Evolutionary conservation across 1,139 yeast genomes (phyloP).

Genomic region (Pichia sp.): DNA sequence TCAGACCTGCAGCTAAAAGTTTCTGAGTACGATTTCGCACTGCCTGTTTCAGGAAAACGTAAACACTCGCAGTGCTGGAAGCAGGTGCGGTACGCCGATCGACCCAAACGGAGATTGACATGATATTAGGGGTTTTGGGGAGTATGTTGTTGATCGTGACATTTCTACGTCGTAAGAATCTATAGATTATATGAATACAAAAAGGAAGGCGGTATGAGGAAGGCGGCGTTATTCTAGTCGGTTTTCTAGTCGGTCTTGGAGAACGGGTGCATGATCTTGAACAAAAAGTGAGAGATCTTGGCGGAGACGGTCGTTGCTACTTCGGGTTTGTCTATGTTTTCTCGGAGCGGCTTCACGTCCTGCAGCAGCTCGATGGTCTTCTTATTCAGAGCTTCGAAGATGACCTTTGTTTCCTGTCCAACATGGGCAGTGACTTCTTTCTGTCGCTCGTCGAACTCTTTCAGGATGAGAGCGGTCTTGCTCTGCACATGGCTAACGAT

Average conservation of each 20-base stretch:
- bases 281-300: neutral
- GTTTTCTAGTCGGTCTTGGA: neutral
- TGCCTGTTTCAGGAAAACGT: slow-evolving; percentile 6
- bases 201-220: neutral
- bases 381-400: slow-evolving; percentile 5
- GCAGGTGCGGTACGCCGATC: neutral
- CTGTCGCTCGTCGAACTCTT: slow-evolving; percentile 35
- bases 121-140: neutral
- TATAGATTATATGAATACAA: neutral
- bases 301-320: neutral
- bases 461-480: slow-evolving; percentile 36
- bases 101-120: neutral
- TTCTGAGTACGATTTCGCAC: neutral
- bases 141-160: neutral
- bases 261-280: slow-evolving; percentile 6
- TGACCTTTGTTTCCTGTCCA: neutral
- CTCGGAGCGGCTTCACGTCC: neutral
- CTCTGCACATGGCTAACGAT: slow-evolving; percentile 21
- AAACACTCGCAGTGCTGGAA: no score
- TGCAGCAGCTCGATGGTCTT: slow-evolving; percentile 1
- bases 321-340: neutral
- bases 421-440: slow-evolving; percentile 1
- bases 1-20: neutral
- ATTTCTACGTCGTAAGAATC: neutral
- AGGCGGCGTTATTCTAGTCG: neutral